Percentiles rank a stretch among this genome's conserved stretches.
Conservation (phyloP, 2,329 filamentous ascomycete genomes). For the Chrysoporthe cubensis region DNA sequence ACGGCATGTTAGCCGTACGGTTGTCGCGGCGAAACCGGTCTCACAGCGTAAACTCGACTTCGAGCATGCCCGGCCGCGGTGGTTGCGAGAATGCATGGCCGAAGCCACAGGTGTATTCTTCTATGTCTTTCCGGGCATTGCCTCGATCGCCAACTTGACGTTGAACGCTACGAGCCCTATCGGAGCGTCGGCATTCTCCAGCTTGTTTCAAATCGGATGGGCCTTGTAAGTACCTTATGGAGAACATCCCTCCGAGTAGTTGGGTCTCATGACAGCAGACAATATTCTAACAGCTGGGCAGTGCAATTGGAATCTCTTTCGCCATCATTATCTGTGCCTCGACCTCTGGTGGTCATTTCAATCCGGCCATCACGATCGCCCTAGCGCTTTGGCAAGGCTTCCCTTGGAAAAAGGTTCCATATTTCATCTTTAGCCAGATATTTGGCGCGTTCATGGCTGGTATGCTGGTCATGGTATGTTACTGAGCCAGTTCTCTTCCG, state of each 20-base stretch:
- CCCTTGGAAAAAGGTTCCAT: conserved; percentile 60
- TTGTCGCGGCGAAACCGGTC: conserved; percentile 53
- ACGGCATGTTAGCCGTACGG: conserved; percentile 52
- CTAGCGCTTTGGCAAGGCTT: conserved; percentile 60
- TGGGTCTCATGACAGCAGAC: too few relatives aligned
- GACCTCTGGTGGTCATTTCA: conserved; percentile 59
- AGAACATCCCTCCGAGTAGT: background rate
- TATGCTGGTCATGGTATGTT: conserved; percentile 49
- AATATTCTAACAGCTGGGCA: background rate
- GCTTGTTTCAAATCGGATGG: conserved; percentile 58
- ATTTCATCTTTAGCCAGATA: conserved; percentile 61
- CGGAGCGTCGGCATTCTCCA: conserved; percentile 43
- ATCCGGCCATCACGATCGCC: conserved; percentile 53
- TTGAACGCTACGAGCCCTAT: conserved; percentile 47
- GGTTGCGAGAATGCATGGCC: conserved; percentile 58
- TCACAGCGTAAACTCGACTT: conserved; percentile 59
- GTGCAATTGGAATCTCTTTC: conserved; percentile 59
- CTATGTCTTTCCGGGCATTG: conserved; percentile 58
- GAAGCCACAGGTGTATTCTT: conserved; percentile 63
- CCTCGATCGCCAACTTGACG: conserved; percentile 56
- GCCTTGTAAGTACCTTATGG: conserved; percentile 42
- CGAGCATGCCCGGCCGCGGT: conserved; percentile 55
- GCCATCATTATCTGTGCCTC: conserved; percentile 61
- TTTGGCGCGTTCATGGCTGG: conserved; percentile 60
- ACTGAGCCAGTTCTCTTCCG: background rate